Base-by-base conservation (phyloP, 805 yeast species). In the Lipomyces anomalus region DNA sequence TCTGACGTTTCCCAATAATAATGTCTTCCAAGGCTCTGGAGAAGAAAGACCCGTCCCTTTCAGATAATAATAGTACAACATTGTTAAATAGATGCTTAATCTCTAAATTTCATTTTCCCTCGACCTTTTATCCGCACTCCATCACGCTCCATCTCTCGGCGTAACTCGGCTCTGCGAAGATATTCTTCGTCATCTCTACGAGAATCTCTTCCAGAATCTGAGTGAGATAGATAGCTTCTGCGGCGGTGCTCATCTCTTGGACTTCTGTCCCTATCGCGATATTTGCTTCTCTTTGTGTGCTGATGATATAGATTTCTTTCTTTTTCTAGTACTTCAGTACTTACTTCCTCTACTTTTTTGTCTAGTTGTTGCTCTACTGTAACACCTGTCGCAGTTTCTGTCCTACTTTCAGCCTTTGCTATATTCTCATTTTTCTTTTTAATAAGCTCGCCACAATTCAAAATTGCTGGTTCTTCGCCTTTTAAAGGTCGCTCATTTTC, bases 401-500 rank as follows among this genome's bases (percentile, higher is more conserved):
- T 6, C n/a, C 16, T 35, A 20, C 11, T 22, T 33, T 34, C 38
- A 24, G 38, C 42, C 5, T 18, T 17, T 6, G 22, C 43, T 13
- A 17, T 11, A 13, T 16, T 22, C 18, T 43, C 44, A 23, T 30
- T 28, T 28, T 45, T 52, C 42, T 43, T 52, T 24, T 45, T 43
- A 3, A 50, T 33, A 6, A 52, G 42, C 30, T 50, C 44, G 13
- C 56, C 56, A 30, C 56, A 46, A 18, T 47, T 50, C 9, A 40
- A 37, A 5, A 52, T 47, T 11, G 35, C 35, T 3, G 54, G 55
- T 35, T 41, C 49, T 11, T 52, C 43, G 9, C 48, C 54, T 4
- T 34, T 21, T 9, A 50, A 24, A 6, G 55, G 55, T 11, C 42
- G 38, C 23, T 47, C 56, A 23, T 49, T 47, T 17, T 49, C 38